Evolutionary conservation across 106 monocot genomes (phyloP), one percentile per base, ranked within the genome.

Genomic region (Vanilla planifolia): DNA sequence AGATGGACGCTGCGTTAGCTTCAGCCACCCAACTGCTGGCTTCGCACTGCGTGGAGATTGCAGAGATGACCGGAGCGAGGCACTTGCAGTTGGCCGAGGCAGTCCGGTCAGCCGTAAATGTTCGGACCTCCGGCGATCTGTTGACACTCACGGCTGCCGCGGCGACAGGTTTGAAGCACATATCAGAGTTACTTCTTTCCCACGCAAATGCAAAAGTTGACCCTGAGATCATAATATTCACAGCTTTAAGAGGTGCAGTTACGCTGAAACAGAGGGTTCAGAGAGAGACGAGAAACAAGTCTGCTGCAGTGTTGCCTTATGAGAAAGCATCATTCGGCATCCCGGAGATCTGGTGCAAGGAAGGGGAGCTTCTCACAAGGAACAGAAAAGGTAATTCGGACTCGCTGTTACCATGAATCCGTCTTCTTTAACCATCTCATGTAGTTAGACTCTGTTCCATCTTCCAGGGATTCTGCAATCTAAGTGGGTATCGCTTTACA

Each of bases 61-160:
- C 95, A 2, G 77, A 87, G 71, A 76, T 65, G 17, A 65, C 76
- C 0, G 96, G 91, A 20, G 86, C 80, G 1, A 33, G 60, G 13
- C 71, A 68, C 35, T 70, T 77, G 17, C 77, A 63, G 30, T 69
- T 91, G 8, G 59, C 73, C 6, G 48, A 81, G 2, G 72, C 74
- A 0, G 73, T 91, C 33, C 65, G 62, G 37, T 90, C 96, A 2
- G 86, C 96, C 0, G 84, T 96, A 0, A 84, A 82, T 34, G 61
- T 84, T 16, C 51, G 60, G 48, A 75, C 74, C 30, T 43, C 84
- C 3, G 84, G 96, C 3, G 91, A 91, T 63, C 76, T 96, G 14
- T 57, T 91, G 78, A 96, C 96, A 9, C 84, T 96, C 57, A 91
- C 90, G 13, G 96, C 96, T 1, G 87, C 90, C 6, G 96, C 96